Evolutionary conservation across 2,329 filamentous ascomycete genomes (phyloP), one percentile per base, ranked within the genome.

Genomic region (Cladophialophora bantiana): DNA sequence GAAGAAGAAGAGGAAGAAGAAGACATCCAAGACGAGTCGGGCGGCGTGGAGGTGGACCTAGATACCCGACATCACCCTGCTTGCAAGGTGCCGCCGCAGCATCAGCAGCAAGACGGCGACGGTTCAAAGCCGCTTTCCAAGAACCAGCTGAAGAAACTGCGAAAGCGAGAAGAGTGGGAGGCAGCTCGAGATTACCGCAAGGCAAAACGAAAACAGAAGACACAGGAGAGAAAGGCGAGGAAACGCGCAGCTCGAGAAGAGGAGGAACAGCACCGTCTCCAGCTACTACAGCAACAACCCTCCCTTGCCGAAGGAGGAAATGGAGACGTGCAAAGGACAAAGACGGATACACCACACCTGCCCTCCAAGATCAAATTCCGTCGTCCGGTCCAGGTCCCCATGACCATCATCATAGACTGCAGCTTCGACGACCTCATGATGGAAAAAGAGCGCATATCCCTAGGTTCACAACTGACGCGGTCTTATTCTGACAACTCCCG

Each of bases 341-440:
- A 63, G 31, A 32, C 45, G 42, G 31, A 18, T 34, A 36, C 60
- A 18, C 45, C 60, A 75, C 77, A 64, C 57, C 69, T 59, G 72
- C 40, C 74, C 65, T 66, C 71, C 54, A 71, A 74, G 63, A 70
- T 74, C 40, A 73, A 74, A 59, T 70, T 73, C 48, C 72, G 70
- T 62, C 78, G 73, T 20, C 79, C 83, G 3, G 81, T 83, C 57
- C 86, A 88, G 64, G 85, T 96, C 0, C 93, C 94, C 1, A 81
- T 98, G 26, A 87, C 92, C 0, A 82, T 99, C 71, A 84, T 99
- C 66, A 82, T 99, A 69, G 95, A 99, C 81, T 98, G 94, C 79
- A 89, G 91, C 71, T 99, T 96, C 77, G 94, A 99, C 77, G 83
- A 91, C 50, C 86, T 94, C 75, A 99, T 99, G 95, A 85, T 84